phyloP scores from a whole-genome alignment of 2,329 filamentous ascomycete species.

The Endothia cerciana region DNA sequence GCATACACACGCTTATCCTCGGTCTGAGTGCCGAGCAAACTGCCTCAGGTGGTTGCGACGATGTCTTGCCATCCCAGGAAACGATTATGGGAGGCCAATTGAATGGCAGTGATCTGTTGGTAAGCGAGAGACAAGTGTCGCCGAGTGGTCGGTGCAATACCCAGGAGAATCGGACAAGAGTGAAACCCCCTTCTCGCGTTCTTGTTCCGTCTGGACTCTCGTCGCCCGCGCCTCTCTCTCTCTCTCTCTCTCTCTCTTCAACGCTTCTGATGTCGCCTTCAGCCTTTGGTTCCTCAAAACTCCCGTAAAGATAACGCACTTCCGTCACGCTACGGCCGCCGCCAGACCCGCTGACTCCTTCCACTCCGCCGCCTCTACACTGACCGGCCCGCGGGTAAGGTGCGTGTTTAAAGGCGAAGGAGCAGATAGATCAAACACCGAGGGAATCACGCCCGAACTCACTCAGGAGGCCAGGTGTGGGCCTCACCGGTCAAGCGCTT shows the following conservation, averaged over 20 bases:
- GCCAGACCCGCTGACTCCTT: no score
- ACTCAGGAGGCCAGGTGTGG: background rate
- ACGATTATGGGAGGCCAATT: background rate
- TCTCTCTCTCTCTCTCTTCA: no score
- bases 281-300: no score
- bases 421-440: background rate
- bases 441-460: background rate
- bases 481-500: background rate
- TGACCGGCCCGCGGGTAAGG: background rate
- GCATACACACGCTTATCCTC: slow-evolving; percentile 14
- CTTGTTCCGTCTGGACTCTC: background rate
- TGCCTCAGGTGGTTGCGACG: background rate
- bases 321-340: no score
- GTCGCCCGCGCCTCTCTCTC: no score
- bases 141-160: background rate
- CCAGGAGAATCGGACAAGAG: background rate
- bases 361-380: background rate
- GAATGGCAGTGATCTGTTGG: background rate
- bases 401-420: background rate
- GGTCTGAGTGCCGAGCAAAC: background rate
- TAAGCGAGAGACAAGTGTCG: background rate
- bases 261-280: no score
- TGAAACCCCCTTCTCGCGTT: background rate
- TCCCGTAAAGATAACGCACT: no score
- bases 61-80: background rate